Conservation (phyloP, 106 monocot genomes). For the Dendrobium huoshanense region DNA sequence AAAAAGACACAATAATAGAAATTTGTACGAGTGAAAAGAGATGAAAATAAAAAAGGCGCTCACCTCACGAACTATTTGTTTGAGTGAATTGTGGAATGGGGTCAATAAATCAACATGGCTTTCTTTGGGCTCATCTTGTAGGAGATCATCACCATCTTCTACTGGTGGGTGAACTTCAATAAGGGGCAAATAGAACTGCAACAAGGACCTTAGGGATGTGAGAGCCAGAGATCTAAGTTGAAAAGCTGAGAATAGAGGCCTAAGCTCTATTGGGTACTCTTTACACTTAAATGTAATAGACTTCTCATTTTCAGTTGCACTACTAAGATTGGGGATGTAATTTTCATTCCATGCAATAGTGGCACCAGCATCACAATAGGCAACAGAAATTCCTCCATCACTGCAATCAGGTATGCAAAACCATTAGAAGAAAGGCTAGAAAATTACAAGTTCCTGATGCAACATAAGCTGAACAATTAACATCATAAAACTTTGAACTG, state of each 20-base stretch:
- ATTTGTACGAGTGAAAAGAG: neutral
- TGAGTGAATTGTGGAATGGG: slow-evolving; percentile 83
- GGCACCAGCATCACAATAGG: slow-evolving; percentile 78
- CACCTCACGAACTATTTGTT: slow-evolving; percentile 91
- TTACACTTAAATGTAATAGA: slow-evolving; percentile 33
- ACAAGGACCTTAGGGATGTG: slow-evolving; percentile 78
- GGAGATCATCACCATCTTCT: slow-evolving; percentile 66
- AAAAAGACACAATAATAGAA: neutral
- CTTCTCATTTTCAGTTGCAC: slow-evolving; percentile 14
- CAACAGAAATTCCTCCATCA: slow-evolving; percentile 36
- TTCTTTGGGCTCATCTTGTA: slow-evolving; percentile 37
- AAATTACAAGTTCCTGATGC: neutral
- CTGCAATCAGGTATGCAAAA: slow-evolving; percentile 26
- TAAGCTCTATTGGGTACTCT: slow-evolving; percentile 68
- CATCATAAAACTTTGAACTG: neutral
- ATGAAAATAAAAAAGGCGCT: slow-evolving; percentile 3
- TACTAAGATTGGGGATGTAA: slow-evolving; percentile 21
- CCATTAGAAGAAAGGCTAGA: neutral
- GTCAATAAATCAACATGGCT: slow-evolving; percentile 55
- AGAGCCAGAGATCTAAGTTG: slow-evolving; percentile 51
- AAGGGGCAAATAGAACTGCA: slow-evolving; percentile 85
- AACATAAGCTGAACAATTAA: neutral
- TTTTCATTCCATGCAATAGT: slow-evolving; percentile 23
- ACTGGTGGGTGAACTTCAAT: slow-evolving; percentile 27
- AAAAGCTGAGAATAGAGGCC: slow-evolving; percentile 90